Evolutionary conservation across 352 stramenopile species (phyloP).

Genomic region (Pilasporangium apinafurcum): DNA sequence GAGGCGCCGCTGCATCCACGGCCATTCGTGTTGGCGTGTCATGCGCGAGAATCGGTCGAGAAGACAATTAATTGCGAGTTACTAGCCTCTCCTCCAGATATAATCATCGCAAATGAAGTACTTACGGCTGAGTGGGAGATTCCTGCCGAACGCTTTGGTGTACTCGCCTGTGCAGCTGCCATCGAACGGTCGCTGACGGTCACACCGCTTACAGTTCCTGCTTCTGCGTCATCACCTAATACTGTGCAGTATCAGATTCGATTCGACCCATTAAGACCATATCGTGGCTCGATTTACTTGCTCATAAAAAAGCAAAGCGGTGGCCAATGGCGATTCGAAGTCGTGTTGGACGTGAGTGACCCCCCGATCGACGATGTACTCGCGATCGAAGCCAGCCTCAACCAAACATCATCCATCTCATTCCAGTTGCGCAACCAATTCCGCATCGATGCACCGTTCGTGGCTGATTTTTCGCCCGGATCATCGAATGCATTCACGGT

Average conservation of each 20-base stretch:
- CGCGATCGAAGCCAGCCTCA: conserved; percentile 80
- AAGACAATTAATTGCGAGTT: conserved; percentile 62
- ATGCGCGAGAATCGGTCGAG: conserved; percentile 57
- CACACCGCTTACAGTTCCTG: conserved; percentile 13
- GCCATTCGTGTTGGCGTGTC: conserved; percentile 51
- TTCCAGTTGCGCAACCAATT: conserved; percentile 90
- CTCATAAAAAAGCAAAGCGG: conserved; percentile 76
- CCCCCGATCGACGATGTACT: conserved; percentile 84
- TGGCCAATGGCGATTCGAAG: conserved; percentile 84
- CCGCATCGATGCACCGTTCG: conserved; percentile 56
- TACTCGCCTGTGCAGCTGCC: conserved; percentile 26
- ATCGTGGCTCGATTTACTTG: conserved; percentile 67
- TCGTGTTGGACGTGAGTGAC: conserved; percentile 74
- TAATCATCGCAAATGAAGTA: conserved; percentile 30
- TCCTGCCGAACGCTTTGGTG: conserved; percentile 38
- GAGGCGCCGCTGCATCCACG: conserved; percentile 60
- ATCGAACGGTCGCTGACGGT: conserved; percentile 52
- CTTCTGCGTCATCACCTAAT: too few species aligned
- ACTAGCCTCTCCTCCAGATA: conserved; percentile 34
- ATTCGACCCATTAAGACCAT: conserved; percentile 86
- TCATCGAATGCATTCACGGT: conserved; percentile 88
- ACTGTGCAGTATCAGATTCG: conserved; percentile 61
- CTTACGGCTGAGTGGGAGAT: conserved; percentile 69
- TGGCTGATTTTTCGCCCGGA: conserved; percentile 82
- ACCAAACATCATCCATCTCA: conserved; percentile 75